phyloP scores from a whole-genome alignment of 768 basidiomycete species.

The Hygrophoropsis aurantiaca region DNA sequence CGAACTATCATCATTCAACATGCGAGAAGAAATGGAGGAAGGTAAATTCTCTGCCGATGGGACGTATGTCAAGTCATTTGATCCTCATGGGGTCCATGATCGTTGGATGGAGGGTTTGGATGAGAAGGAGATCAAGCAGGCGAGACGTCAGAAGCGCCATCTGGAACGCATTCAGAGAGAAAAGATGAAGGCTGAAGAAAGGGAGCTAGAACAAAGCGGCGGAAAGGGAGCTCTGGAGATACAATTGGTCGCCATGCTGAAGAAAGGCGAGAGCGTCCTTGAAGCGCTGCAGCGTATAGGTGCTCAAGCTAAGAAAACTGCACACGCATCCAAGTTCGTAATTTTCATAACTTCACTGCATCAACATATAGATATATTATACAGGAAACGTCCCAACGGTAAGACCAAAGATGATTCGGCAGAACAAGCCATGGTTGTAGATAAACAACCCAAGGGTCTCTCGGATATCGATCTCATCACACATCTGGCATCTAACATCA shows the following conservation, averaged over 20 bases:
- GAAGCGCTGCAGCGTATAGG: constrained; percentile 89
- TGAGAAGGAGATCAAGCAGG: constrained; percentile 82
- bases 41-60: constrained; percentile 97
- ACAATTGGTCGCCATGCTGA: constrained; percentile 71
- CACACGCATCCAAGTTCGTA: constrained; percentile 23
- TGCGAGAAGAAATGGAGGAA: constrained; percentile 98
- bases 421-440: constrained; percentile 47
- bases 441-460: constrained; percentile 39
- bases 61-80: constrained; percentile 79
- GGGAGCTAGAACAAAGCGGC: constrained; percentile 66
- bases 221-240: constrained; percentile 63
- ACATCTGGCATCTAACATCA: constrained; percentile 82
- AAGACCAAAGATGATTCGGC: constrained; percentile 27
- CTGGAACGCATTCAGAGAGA: constrained; percentile 73
- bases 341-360: neutral
- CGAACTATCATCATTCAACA: constrained; percentile 94
- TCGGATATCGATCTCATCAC: constrained; percentile 78
- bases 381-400: constrained; percentile 30
- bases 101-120: constrained; percentile 93
- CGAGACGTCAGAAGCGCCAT: constrained; percentile 70
- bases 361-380: neutral
- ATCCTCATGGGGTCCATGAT: constrained; percentile 91
- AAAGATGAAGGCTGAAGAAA: constrained; percentile 70
- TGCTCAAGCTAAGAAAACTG: constrained; percentile 52
- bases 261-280: constrained; percentile 88